Percentiles rank a stretch among this genome's conserved stretches.
Evolutionary conservation across 2,329 filamentous ascomycete species (phyloP).

Genomic region (Alternaria brassicae): DNA sequence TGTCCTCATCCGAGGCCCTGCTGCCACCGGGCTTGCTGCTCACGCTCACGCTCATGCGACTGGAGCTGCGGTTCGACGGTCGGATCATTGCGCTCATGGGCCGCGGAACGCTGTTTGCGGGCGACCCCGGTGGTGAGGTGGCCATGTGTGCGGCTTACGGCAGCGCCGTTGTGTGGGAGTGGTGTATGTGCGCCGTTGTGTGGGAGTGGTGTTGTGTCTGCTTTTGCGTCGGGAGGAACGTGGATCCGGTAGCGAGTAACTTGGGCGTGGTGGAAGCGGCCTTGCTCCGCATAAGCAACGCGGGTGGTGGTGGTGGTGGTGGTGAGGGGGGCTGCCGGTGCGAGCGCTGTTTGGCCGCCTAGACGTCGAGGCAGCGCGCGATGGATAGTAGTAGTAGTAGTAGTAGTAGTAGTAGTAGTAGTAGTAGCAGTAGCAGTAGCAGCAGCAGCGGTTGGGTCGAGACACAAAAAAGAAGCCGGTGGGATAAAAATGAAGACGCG

Average conservation of each 20-base stretch:
- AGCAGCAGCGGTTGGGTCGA: not conserved
- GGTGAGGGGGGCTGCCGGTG: not conserved
- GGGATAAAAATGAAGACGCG: conserved; percentile 12
- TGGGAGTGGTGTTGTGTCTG: conserved; percentile 12
- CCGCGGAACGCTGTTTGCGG: conserved; percentile 58
- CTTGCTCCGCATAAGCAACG: conserved; percentile 17
- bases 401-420: too few relatives aligned
- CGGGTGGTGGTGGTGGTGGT: not conserved
- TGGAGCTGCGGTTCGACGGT: conserved; percentile 77
- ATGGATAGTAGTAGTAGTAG: not conserved
- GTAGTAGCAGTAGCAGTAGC: not conserved
- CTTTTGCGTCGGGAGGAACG: conserved; percentile 12
- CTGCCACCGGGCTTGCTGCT: conserved; percentile 78
- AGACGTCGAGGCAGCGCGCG: not conserved
- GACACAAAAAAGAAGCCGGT: conserved; percentile 2
- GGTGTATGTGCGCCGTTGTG: conserved; percentile 22
- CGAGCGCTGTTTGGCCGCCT: not conserved
- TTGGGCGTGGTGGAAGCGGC: conserved; percentile 14
- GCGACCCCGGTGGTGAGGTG: conserved; percentile 48
- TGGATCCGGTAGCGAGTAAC: conserved; percentile 18
- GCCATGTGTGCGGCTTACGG: conserved; percentile 43
- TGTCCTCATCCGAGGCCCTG: conserved; percentile 87
- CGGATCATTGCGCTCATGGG: conserved; percentile 84
- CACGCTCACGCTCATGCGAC: conserved; percentile 89
- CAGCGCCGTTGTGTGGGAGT: conserved; percentile 25